Percentiles rank a stretch among this genome's conserved stretches.
Evolutionary conservation across 176 grass and related monocot species (phyloP).

Genomic region (Thinopyrum elongatum): DNA sequence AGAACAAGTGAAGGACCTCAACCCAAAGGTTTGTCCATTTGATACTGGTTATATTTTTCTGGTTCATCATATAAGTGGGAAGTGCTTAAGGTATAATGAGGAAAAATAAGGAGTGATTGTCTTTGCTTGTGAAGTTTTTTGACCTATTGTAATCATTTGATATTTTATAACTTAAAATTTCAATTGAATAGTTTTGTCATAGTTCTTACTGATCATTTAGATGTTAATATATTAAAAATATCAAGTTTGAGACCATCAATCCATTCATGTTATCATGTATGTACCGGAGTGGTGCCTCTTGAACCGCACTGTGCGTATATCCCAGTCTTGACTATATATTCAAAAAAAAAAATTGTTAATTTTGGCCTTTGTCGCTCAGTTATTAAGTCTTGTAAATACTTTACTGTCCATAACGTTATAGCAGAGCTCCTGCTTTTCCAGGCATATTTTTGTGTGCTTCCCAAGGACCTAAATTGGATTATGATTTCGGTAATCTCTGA

Average conservation of each 20-base stretch:
- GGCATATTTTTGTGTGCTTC: not conserved
- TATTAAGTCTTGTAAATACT: not conserved
- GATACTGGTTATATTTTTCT: slow-evolving; percentile 9
- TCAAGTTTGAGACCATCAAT: not conserved
- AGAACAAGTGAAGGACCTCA: slow-evolving; percentile 73
- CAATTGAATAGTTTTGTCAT: not conserved
- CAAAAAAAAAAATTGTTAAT: too few relatives aligned
- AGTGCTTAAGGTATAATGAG: not conserved
- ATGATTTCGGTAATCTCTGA: not conserved
- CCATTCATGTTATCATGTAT: not conserved
- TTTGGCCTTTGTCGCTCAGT: not conserved
- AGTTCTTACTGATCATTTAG: slow-evolving; percentile 2
- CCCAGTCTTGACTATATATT: not conserved
- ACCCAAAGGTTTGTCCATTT: slow-evolving; percentile 78
- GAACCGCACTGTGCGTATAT: not conserved
- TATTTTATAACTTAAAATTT: not conserved
- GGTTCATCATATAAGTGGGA: not conserved
- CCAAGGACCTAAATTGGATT: not conserved
- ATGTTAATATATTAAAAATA: not conserved
- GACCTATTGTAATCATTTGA: not conserved
- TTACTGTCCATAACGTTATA: not conserved
- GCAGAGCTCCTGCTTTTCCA: not conserved
- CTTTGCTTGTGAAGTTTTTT: not conserved
- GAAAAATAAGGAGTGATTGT: not conserved
- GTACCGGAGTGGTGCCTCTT: slow-evolving; percentile 3